Conservation (phyloP, 2,329 filamentous ascomycete genomes). For the Exophiala calicioides region DNA sequence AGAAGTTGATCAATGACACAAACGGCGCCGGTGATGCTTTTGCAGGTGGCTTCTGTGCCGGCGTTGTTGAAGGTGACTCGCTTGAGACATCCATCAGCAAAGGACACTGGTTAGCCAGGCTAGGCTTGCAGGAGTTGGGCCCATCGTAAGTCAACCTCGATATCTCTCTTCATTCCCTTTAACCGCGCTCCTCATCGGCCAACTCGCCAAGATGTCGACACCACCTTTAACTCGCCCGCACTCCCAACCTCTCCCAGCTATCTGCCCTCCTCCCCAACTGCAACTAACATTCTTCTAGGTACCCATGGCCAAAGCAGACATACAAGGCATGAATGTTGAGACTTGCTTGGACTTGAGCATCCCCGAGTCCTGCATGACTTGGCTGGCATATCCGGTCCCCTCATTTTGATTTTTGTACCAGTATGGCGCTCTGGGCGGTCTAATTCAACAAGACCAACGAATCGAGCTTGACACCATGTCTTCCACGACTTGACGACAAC, state of each 20-base stretch:
- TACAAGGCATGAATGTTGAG: constrained; percentile 56
- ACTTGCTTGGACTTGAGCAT: neutral
- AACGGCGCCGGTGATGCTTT: constrained; percentile 97
- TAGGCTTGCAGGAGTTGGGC: constrained; percentile 93
- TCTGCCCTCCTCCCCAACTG: neutral
- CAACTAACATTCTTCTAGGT: constrained; percentile 56
- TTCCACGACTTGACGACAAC: constrained; percentile 28
- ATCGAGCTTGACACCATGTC: constrained; percentile 28
- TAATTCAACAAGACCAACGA: constrained; percentile 31
- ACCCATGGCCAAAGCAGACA: constrained; percentile 78
- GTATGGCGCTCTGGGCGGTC: constrained; percentile 24
- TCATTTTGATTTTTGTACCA: constrained; percentile 15
- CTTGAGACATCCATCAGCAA: constrained; percentile 80
- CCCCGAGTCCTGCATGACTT: neutral
- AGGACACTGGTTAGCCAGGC: constrained; percentile 92
- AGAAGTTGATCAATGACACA: constrained; percentile 85
- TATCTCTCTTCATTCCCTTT: constrained; percentile 6
- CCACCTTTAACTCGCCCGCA: no score
- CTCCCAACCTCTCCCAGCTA: no score
- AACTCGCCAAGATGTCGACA: no score
- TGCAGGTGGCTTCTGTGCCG: constrained; percentile 88
- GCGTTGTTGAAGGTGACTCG: constrained; percentile 79
- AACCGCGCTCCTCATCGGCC: neutral
- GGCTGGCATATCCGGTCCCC: neutral
- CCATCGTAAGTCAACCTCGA: constrained; percentile 69